Conservation (phyloP, 306 rosid species). For the Quercus suber region DNA sequence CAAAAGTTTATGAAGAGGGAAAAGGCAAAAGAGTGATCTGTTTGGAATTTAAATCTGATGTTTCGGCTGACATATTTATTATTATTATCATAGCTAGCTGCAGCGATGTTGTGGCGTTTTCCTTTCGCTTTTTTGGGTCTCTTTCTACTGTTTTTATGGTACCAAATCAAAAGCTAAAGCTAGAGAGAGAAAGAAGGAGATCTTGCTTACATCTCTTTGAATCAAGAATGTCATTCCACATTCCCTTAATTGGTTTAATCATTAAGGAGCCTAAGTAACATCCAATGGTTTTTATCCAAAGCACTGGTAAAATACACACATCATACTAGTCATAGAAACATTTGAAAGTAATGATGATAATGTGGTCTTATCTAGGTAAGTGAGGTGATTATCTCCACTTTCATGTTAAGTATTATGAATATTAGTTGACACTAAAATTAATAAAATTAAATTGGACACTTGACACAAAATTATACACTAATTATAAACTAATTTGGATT, state of each 20-base stretch:
- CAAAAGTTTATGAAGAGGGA: constrained; percentile 35
- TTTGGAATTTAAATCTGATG: background rate
- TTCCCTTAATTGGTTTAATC: background rate
- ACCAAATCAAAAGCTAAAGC: constrained; percentile 61
- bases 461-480: too few relatives aligned
- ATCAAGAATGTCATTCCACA: constrained; percentile 57
- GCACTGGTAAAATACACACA: too few relatives aligned
- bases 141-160: constrained; percentile 67
- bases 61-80: constrained; percentile 9
- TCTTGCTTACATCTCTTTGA: constrained; percentile 41
- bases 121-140: constrained; percentile 32
- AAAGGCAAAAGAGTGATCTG: constrained; percentile 52
- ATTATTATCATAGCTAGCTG: background rate
- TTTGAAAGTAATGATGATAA: too few relatives aligned
- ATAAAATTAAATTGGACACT: too few relatives aligned
- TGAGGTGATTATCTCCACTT: too few relatives aligned
- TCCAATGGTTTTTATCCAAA: background rate
- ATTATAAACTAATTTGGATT: too few relatives aligned
- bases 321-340: too few relatives aligned
- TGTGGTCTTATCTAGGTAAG: too few relatives aligned
- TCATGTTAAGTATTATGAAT: too few relatives aligned
- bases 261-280: background rate
- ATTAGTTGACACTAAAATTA: too few relatives aligned
- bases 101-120: constrained; percentile 24
- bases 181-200: constrained; percentile 2